Conservation (phyloP, 2,329 filamentous ascomycete genomes). For the Penicillium capsulatum region DNA sequence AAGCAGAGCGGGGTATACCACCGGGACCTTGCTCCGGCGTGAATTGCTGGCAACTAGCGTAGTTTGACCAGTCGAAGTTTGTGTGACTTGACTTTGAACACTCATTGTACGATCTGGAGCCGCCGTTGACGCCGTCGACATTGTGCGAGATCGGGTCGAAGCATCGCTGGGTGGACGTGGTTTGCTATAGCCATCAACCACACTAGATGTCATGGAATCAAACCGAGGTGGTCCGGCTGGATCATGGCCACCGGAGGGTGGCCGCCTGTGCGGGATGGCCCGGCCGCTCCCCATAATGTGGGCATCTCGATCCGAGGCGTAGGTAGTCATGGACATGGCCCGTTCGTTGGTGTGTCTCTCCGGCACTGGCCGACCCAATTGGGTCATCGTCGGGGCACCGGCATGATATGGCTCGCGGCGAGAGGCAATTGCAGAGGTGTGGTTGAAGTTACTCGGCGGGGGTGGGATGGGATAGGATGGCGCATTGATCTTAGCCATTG, state of each 20-base stretch:
- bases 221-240: conserved; percentile 26
- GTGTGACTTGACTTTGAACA: conserved; percentile 53
- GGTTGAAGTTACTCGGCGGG: conserved; percentile 58
- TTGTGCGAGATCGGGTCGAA: conserved; percentile 56
- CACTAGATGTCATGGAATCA: conserved; percentile 52
- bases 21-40: conserved; percentile 62
- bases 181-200: conserved; percentile 29
- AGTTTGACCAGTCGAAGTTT: conserved; percentile 46
- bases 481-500: conserved; percentile 71
- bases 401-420: conserved; percentile 70
- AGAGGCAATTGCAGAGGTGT: conserved; percentile 68
- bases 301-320: conserved; percentile 66
- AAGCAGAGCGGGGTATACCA: conserved; percentile 89
- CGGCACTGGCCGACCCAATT: conserved; percentile 85
- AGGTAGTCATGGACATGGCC: conserved; percentile 92
- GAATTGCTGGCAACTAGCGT: conserved; percentile 58
- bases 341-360: conserved; percentile 90
- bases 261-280: conserved; percentile 73
- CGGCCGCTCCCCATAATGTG: conserved; percentile 87
- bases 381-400: conserved; percentile 65
- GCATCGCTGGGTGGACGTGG: conserved; percentile 44
- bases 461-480: conserved; percentile 62
- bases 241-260: conserved; percentile 50
- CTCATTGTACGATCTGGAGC: conserved; percentile 57
- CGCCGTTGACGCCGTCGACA: conserved; percentile 81